phyloP scores from a whole-genome alignment of 139 green algal genomes.

The Picochlorum sp. region DNA sequence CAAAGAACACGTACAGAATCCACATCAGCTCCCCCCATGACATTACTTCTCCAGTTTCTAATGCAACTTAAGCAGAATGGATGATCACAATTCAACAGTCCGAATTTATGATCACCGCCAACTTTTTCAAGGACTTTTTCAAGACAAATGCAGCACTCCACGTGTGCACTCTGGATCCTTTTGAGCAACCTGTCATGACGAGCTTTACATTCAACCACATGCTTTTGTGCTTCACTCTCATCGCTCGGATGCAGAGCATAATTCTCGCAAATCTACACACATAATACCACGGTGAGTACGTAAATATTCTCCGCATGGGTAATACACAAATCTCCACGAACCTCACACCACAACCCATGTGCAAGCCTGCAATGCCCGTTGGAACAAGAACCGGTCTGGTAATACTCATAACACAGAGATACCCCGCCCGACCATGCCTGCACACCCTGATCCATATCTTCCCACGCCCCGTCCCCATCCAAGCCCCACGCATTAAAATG shows the following conservation, averaged over 20 bases:
- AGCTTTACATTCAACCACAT: conserved; percentile 40
- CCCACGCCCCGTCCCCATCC: neutral
- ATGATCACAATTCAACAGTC: conserved; percentile 74
- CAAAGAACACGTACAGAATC: conserved; percentile 17
- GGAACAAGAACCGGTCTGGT: conserved; percentile 34
- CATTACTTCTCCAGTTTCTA: conserved; percentile 56
- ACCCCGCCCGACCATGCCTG: neutral
- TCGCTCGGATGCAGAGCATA: conserved; percentile 53
- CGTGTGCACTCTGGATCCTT: conserved; percentile 19
- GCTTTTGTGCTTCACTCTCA: conserved; percentile 19
- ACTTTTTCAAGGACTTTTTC: conserved; percentile 57
- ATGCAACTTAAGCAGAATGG: conserved; percentile 82
- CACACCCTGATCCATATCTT: conserved; percentile 1
- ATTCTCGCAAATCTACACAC: conserved; percentile 20
- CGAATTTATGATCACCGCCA: conserved; percentile 49
- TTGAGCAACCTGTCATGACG: conserved; percentile 41
- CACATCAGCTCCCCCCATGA: conserved; percentile 28
- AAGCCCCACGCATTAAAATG: neutral
- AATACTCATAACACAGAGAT: conserved; percentile 43
- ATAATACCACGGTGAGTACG: conserved; percentile 12
- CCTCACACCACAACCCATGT: conserved; percentile 51
- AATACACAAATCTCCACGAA: conserved; percentile 15
- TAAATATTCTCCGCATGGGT: neutral
- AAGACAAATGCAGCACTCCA: conserved; percentile 75
- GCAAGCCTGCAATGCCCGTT: conserved; percentile 40